Evolutionary conservation across 164 flowering plant species (phyloP), one percentile per base, ranked within the genome.

Genomic region (Dillenia suffruticosa): DNA sequence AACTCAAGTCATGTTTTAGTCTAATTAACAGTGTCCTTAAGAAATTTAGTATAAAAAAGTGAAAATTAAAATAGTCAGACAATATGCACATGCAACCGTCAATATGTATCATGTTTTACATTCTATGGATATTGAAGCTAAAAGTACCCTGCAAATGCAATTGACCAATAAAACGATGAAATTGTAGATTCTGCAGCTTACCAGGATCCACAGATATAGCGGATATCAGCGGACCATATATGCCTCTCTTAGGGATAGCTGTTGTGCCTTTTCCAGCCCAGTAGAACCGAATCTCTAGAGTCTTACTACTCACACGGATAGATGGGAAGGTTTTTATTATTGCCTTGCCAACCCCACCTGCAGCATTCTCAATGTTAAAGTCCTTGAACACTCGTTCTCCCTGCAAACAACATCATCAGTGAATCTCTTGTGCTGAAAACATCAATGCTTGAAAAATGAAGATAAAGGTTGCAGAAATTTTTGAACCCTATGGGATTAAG

Each of bases 191-290:
- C 14, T 9, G 50, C 43, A 43, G 49, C 68, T 51, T 67, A 81
- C 82, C 62, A 45, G 81, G 74, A 44, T 24, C 53, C 57, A 79
- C 81, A 9, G 82, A 67, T 63, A 82, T 80, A 47, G 84, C 87
- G 12, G 84, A 82, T 61, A 82, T 71, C 9, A 80, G 81, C 52
- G 82, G 81, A 40, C 87, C 84, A 67, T 76, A 82, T 4, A 64
- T 76, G 16, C 84, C 84, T 57, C 71, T 69, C 7, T 5, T 12
- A 45, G 87, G 83, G 44, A 80, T 65, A 11, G 49, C 52, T 19
- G 58, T 57, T 63, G 84, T 80, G 46, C 86, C 86, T 71, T 80
- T 80, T 44, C 84, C 84, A 5, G 81, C 67, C 85, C 85, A 82
- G 43, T 71, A 67, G 44, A 82, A 71, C n/a, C 72, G 72, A 16